phyloP scores from a whole-genome alignment of 2,329 filamentous ascomycete species.

The Alternaria rosae region DNA sequence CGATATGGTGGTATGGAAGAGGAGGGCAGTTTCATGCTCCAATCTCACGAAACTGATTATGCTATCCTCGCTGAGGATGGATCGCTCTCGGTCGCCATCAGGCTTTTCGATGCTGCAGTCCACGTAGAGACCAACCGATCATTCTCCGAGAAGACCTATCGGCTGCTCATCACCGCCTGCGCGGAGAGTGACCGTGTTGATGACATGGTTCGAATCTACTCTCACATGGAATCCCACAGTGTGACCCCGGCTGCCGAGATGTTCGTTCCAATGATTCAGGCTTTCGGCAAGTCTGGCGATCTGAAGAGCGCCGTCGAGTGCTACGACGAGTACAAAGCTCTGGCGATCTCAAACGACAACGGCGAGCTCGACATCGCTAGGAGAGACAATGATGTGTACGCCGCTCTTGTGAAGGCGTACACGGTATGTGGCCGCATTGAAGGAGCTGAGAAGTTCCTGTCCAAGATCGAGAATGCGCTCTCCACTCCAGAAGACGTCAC shows the following conservation, averaged over 20 bases:
- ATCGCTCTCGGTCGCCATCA: conserved; percentile 82
- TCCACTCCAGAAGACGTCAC: conserved; percentile 59
- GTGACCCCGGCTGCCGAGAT: conserved; percentile 79
- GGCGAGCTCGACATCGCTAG: conserved; percentile 74
- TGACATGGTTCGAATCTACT: conserved; percentile 90
- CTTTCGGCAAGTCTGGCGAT: conserved; percentile 83
- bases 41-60: conserved; percentile 85
- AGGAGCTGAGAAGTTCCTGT: conserved; percentile 84
- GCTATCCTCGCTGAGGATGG: conserved; percentile 88
- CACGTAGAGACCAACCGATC: conserved; percentile 64
- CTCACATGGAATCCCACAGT: conserved; percentile 84
- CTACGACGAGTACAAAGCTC: conserved; percentile 90
- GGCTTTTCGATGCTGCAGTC: conserved; percentile 81
- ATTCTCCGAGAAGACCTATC: conserved; percentile 84
- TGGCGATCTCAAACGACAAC: conserved; percentile 84
- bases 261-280: conserved; percentile 94
- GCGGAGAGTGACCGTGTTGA: conserved; percentile 80
- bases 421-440: conserved; percentile 80
- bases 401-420: conserved; percentile 90
- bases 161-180: conserved; percentile 84
- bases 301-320: conserved; percentile 88
- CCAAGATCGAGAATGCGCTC: conserved; percentile 72
- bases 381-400: conserved; percentile 85
- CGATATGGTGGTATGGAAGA: conserved; percentile 88
- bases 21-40: conserved; percentile 84